Conservation (phyloP, 306 rosid species). For the Chamaecrista fasciculata region DNA sequence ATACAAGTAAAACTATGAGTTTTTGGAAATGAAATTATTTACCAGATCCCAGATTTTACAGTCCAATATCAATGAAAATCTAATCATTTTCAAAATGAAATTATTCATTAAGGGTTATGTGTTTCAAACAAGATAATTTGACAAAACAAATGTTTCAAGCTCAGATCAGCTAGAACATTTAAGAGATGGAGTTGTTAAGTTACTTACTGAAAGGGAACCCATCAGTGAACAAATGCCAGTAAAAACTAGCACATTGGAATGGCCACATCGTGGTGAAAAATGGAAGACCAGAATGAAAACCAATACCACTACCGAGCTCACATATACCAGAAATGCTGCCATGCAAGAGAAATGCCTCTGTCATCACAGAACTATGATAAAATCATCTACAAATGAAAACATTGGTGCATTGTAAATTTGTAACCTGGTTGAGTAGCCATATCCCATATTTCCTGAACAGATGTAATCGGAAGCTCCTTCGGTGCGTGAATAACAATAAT, state of each 20-base stretch:
- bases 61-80: neutral
- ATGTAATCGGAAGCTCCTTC: slow-evolving; percentile 55
- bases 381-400: slow-evolving; percentile 11
- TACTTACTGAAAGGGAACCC: slow-evolving; percentile 86
- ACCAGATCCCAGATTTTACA: slow-evolving; percentile 2
- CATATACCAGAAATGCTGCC: slow-evolving; percentile 77
- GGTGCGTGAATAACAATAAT: slow-evolving; percentile 80
- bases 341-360: slow-evolving; percentile 17
- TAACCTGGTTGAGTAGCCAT: slow-evolving; percentile 91
- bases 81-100: slow-evolving; percentile 15
- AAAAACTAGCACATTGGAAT: slow-evolving; percentile 67
- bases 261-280: slow-evolving; percentile 76
- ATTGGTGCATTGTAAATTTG: slow-evolving; percentile 41
- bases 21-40: neutral
- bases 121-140: slow-evolving; percentile 5
- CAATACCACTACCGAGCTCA: slow-evolving; percentile 58
- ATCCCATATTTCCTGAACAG: slow-evolving; percentile 75
- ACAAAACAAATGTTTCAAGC: slow-evolving; percentile 5
- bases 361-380: slow-evolving; percentile 16
- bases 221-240: slow-evolving; percentile 86
- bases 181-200: neutral
- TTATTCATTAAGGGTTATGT: neutral
- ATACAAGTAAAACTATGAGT: neutral
- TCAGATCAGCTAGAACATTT: slow-evolving; percentile 19
- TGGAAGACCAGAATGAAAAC: slow-evolving; percentile 76